Evolutionary conservation across 2,329 filamentous ascomycete genomes (phyloP), one percentile per base, ranked within the genome.

Genomic region (Zymoseptoria crescenta): DNA sequence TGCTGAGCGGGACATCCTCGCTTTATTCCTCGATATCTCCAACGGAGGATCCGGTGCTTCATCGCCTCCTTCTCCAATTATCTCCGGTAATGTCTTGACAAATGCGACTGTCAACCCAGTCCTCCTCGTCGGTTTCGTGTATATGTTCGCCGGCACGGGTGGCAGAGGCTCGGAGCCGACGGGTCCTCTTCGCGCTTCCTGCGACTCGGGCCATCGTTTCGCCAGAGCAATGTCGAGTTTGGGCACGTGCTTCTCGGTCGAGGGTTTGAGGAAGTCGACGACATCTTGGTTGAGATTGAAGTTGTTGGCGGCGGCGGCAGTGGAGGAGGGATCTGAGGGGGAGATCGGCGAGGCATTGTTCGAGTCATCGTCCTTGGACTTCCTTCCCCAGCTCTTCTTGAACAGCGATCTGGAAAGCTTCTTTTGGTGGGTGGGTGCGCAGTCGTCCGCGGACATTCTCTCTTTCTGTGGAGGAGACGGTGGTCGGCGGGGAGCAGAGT

Each of bases 41-140:
- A 84, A 78, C 1, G 86, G 83, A 1, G 89, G 88, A 8, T 82
- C 77, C 56, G 89, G 85, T 57, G 88, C 87, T 73, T 96, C 91
- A 69, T 96, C 93, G 35, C 93, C 93, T 59, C 93, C 93, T 73
- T 93, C 87, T 52, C 93, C 93, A 69, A 97, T 96, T 62, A 96
- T 75, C 52, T 91, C 87, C 6, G 92, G 91, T 57, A 81, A 79
- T 8, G 81, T 81, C 65, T 89, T 84, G 56, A 81, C 82, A 68
- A 96, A 96, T 58, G 80, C 83, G 41, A 96, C 92, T 4, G 78
- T 78, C 62, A 94, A 77, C 8, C 87, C 87, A 73, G 89, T 89
- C 69, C 81, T 83, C 57, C 76, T 78, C 67, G 76, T 72, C 65
- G 67, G 73, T 62, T 64, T 76, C 30, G 61, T 66, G 54, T 63